These are phyloP conservation scores for Mycena rebaudengoi DNA, from an alignment of 768 basidiomycete genomes.

Conservation along the genomic window DNA sequence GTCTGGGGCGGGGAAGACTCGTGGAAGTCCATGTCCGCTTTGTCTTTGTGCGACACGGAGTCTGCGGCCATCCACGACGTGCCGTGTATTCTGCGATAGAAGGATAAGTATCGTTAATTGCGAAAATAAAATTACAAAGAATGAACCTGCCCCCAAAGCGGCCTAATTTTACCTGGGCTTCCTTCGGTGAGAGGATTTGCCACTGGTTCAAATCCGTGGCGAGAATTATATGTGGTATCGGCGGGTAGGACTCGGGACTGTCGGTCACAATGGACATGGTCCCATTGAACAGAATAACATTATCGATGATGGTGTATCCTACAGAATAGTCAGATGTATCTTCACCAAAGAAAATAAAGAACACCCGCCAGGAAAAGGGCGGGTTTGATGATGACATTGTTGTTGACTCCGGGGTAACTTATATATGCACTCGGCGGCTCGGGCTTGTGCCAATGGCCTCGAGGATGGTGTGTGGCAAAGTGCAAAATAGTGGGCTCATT, in stretches of 20 bases:
- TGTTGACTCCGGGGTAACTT: no score
- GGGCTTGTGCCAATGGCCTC: no score
- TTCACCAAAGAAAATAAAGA: conserved; percentile 6
- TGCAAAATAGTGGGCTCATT: no score
- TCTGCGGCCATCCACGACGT: conserved; percentile 75
- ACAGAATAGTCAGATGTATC: background rate
- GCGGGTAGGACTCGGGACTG: conserved; percentile 66
- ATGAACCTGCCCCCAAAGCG: conserved; percentile 61
- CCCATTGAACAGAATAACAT: conserved; percentile 77
- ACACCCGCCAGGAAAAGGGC: conserved; percentile 67
- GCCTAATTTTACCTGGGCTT: conserved; percentile 61
- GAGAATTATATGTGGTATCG: conserved; percentile 58
- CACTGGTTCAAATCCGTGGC: conserved; percentile 60
- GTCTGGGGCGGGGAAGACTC: conserved; percentile 13
- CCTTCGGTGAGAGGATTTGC: conserved; percentile 61
- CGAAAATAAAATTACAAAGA: conserved; percentile 6
- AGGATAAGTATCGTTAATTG: background rate
- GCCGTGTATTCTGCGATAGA: conserved; percentile 62
- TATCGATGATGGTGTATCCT: conserved; percentile 89
- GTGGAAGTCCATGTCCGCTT: conserved; percentile 64
- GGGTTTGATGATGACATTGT: no score
- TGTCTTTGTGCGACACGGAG: conserved; percentile 63
- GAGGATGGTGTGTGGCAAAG: no score
- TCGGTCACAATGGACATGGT: conserved; percentile 81
- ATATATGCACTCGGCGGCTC: no score